Evolutionary conservation across 2,329 filamentous ascomycete species (phyloP).

Genomic region (Colletotrichum tanaceti): DNA sequence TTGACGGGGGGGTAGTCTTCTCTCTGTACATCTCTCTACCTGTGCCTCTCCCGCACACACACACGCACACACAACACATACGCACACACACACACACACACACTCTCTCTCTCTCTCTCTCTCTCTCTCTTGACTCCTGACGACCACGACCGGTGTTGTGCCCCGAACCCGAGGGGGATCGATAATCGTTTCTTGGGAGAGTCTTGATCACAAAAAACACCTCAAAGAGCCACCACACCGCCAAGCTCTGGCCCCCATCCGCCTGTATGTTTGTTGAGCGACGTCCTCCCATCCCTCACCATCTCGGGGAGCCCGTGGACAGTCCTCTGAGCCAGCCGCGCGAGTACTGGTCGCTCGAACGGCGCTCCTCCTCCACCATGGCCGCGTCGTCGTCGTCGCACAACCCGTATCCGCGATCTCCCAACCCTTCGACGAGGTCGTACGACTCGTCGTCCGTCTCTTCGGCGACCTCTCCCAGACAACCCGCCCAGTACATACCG

Average conservation of each 20-base stretch:
- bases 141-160: background rate
- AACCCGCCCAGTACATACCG: constrained; percentile 62
- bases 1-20: background rate
- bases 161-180: background rate
- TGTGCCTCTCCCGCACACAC: too few relatives aligned
- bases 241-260: constrained; percentile 39
- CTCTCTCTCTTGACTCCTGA: background rate
- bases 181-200: background rate
- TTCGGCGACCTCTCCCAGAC: constrained; percentile 69
- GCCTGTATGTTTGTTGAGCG: constrained; percentile 57
- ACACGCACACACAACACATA: too few relatives aligned
- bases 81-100: too few relatives aligned
- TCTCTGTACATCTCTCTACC: background rate
- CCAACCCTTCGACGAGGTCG: constrained; percentile 69
- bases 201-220: too few relatives aligned
- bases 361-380: constrained; percentile 38
- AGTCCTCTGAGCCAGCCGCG: constrained; percentile 50
- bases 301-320: constrained; percentile 54
- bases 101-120: background rate
- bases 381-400: constrained; percentile 55
- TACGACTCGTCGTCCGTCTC: constrained; percentile 74
- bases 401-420: constrained; percentile 69
- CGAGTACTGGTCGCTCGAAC: constrained; percentile 48
- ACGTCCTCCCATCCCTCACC: constrained; percentile 52
- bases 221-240: background rate